Conservation (phyloP, 2,329 filamentous ascomycete species). For the Epichloe baconii region DNA sequence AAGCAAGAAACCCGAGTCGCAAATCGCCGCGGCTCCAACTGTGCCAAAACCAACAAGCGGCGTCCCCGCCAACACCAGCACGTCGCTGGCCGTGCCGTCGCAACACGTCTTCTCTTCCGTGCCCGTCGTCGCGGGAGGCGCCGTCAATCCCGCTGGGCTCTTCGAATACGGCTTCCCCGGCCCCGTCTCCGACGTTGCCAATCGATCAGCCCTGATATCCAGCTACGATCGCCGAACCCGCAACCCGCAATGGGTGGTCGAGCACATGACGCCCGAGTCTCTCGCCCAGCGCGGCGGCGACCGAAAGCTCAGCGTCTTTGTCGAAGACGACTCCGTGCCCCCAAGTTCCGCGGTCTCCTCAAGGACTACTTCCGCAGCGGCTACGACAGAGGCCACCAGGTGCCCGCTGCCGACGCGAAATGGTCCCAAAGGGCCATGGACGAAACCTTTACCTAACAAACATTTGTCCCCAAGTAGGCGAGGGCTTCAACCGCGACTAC, state of each 20-base stretch:
- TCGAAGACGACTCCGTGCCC: conserved; percentile 70
- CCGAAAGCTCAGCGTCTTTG: conserved; percentile 69
- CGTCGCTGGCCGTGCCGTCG: conserved; percentile 36
- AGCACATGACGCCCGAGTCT: conserved; percentile 89
- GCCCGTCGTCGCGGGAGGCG: conserved; percentile 22
- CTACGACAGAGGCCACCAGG: conserved; percentile 93
- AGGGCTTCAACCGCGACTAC: conserved; percentile 98
- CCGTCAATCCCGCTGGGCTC: conserved; percentile 62
- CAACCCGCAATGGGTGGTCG: conserved; percentile 89
- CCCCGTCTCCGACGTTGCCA: conserved; percentile 70
- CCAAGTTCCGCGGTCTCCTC: conserved; percentile 77
- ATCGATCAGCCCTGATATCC: conserved; percentile 64
- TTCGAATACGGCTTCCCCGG: conserved; percentile 84
- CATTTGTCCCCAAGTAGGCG: conserved; percentile 97
- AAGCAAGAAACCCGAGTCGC: conserved; percentile 7
- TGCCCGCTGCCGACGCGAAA: conserved; percentile 89
- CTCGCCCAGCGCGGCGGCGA: conserved; percentile 64
- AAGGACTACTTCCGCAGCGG: conserved; percentile 92
- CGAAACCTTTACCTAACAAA: conserved; percentile 81
- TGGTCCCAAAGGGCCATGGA: conserved; percentile 94
- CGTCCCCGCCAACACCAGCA: conserved; percentile 11
- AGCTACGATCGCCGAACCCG: conserved; percentile 81
- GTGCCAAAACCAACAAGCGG: not conserved
- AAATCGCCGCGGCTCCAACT: conserved; percentile 14
- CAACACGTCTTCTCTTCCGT: conserved; percentile 37